Percentiles rank a stretch among this genome's conserved stretches.
phyloP scores from a whole-genome alignment of 2,329 filamentous ascomycete species.

The Chrysoporthe deuterocubensis region DNA sequence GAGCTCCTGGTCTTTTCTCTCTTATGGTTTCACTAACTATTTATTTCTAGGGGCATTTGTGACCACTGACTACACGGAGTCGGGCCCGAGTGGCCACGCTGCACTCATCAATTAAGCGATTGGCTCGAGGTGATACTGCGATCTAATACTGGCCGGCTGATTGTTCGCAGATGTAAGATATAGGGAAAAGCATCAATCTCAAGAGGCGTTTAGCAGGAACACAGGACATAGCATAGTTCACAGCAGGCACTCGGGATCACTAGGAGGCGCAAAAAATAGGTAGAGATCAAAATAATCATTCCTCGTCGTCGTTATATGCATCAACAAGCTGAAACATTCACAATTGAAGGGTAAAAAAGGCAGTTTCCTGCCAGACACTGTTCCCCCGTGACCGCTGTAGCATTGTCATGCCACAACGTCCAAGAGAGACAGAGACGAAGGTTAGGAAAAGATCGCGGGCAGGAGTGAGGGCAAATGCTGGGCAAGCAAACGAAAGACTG shows the following conservation, averaged over 20 bases:
- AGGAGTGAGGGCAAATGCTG: neutral
- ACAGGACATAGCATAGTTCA: neutral
- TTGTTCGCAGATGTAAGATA: neutral
- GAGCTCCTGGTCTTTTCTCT: too few species aligned
- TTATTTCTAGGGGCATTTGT: constrained; percentile 39
- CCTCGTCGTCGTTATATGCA: neutral
- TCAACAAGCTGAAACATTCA: neutral
- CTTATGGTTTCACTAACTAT: neutral
- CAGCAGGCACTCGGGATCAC: neutral
- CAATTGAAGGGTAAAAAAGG: neutral
- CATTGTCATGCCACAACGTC: neutral
- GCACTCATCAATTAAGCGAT: constrained; percentile 9
- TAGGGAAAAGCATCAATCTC: neutral
- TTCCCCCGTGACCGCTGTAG: neutral
- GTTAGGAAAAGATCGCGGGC: neutral
- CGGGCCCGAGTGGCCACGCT: constrained; percentile 52
- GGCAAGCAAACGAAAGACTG: neutral
- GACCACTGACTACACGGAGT: constrained; percentile 59
- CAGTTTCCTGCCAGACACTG: neutral
- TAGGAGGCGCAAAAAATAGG: neutral
- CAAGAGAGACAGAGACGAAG: neutral
- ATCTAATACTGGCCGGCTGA: neutral
- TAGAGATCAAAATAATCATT: neutral
- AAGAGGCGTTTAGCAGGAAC: neutral
- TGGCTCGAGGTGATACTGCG: neutral